phyloP scores from a whole-genome alignment of 2,329 filamentous ascomycete species.

The Neonectria sp. region DNA sequence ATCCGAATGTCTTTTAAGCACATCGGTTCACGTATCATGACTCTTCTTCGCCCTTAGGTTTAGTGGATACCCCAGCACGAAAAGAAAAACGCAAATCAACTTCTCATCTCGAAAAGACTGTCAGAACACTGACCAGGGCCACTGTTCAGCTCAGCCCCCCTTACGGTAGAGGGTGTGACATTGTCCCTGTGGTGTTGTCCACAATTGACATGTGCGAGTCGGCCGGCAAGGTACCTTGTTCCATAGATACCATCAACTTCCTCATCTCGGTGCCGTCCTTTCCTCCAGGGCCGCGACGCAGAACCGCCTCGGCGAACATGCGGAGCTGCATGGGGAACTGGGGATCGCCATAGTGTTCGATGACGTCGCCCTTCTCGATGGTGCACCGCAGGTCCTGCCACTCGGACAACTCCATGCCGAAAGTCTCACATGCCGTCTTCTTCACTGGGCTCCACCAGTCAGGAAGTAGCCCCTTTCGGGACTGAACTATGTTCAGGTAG shows the following conservation, averaged over 20 bases:
- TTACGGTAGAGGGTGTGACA: neutral
- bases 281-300: slow-evolving; percentile 51
- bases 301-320: slow-evolving; percentile 61
- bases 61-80: neutral
- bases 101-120: neutral
- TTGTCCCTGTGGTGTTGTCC: slow-evolving; percentile 1
- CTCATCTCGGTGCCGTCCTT: slow-evolving; percentile 44
- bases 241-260: slow-evolving; percentile 42
- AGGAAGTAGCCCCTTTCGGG: slow-evolving; percentile 54
- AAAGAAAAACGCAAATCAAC: neutral
- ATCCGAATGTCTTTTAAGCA: neutral
- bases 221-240: slow-evolving; percentile 22
- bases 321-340: slow-evolving; percentile 66
- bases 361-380: slow-evolving; percentile 54
- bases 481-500: slow-evolving; percentile 53
- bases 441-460: slow-evolving; percentile 61
- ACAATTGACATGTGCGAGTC: slow-evolving; percentile 7
- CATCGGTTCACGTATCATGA: neutral
- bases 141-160: neutral
- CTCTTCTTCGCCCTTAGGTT: neutral
- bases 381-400: slow-evolving; percentile 45
- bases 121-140: neutral
- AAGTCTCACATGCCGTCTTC: slow-evolving; percentile 53
- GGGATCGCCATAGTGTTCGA: slow-evolving; percentile 59
- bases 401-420: slow-evolving; percentile 48